Conservation (phyloP, 169 alveolate genomes). For the Cryptosporidium felis region DNA sequence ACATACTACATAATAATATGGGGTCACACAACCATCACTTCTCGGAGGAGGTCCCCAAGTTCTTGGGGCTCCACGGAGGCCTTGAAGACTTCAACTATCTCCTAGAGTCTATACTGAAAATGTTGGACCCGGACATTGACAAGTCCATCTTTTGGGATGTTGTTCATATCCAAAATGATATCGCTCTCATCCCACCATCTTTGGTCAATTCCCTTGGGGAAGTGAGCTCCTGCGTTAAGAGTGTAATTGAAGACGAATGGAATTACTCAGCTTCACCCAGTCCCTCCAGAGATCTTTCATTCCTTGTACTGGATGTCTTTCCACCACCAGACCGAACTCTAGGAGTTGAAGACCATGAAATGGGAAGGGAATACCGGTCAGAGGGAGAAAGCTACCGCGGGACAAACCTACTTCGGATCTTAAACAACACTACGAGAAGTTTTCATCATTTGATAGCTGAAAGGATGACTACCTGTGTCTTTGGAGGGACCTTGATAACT, state of each 20-base stretch:
- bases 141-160: conserved; percentile 53
- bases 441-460: conserved; percentile 13
- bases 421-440: background rate
- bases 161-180: background rate
- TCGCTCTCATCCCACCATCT: conserved; percentile 12
- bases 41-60: conserved; percentile 15
- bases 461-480: conserved; percentile 24
- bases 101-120: background rate
- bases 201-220: conserved; percentile 59
- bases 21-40: background rate
- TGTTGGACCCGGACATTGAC: background rate
- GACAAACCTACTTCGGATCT: background rate
- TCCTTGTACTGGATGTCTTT: background rate
- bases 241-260: background rate
- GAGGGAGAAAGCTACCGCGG: background rate
- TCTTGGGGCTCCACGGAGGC: background rate
- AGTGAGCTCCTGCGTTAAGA: background rate
- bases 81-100: background rate
- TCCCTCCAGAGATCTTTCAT: background rate
- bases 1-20: background rate
- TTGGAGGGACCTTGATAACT: conserved; percentile 27
- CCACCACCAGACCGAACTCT: background rate
- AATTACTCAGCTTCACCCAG: no score
- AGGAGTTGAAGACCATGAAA: background rate
- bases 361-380: background rate